Percentiles rank a stretch among this genome's conserved stretches.
phyloP scores from a whole-genome alignment of 345 rosid genomes.

The Conringia planisiliqua region DNA sequence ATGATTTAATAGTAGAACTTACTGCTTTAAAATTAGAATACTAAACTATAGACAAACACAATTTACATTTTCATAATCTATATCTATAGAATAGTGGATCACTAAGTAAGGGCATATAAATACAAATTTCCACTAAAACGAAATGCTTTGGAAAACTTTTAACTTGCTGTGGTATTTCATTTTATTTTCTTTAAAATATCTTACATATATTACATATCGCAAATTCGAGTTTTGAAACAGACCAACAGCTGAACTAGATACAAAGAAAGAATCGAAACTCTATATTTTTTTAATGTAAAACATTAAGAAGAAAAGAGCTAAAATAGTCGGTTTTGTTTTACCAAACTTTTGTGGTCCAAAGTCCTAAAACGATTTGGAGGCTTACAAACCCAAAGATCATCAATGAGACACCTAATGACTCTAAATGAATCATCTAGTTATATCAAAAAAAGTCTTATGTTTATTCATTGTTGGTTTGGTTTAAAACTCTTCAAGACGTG shows the following conservation, averaged over 20 bases:
- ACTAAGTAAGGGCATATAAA: no score
- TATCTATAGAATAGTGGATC: no score
- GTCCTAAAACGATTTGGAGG: neutral
- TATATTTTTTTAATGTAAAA: no score
- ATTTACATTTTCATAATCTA: no score
- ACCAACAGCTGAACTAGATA: neutral
- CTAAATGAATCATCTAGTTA: neutral
- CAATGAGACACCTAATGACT: constrained; percentile 3
- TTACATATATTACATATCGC: neutral
- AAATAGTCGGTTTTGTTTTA: neutral
- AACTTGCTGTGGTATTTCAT: neutral
- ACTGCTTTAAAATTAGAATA: neutral
- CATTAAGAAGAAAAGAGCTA: no score
- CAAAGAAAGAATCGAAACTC: neutral
- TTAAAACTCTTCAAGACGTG: constrained; percentile 32
- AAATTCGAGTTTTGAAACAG: neutral
- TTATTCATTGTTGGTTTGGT: constrained; percentile 17
- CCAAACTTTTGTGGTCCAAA: neutral
- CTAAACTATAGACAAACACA: neutral
- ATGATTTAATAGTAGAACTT: constrained; percentile 1
- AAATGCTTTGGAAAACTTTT: neutral
- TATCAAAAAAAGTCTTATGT: neutral
- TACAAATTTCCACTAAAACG: no score
- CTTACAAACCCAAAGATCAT: constrained; percentile 1
- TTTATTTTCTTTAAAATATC: neutral